phyloP scores from a whole-genome alignment of 116 monocot genomes.

The Papilionanthe hybrid region DNA sequence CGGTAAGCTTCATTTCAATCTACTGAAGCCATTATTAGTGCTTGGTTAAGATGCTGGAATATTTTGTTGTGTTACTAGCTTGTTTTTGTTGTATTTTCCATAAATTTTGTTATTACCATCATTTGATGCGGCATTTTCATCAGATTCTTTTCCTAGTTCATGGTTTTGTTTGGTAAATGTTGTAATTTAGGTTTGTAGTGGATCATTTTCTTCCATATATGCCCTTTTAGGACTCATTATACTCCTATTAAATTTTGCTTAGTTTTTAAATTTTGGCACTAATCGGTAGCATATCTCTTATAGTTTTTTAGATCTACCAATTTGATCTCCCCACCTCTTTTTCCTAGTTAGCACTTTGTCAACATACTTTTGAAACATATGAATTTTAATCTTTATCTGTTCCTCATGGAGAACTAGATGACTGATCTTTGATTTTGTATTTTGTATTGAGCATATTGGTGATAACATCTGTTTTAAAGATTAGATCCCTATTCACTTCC shows the following conservation, averaged over 20 bases:
- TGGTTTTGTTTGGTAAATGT: background rate
- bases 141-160: background rate
- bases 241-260: background rate
- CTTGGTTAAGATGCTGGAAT: background rate
- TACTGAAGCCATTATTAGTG: background rate
- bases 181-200: background rate
- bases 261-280: background rate
- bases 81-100: background rate
- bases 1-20: conserved; percentile 8
- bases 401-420: background rate
- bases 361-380: too few species aligned
- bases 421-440: background rate
- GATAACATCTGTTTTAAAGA: background rate
- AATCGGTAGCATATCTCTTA: background rate
- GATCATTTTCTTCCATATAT: background rate
- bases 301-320: background rate
- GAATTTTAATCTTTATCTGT: too few species aligned
- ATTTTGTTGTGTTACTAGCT: conserved; percentile 1
- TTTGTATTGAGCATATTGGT: background rate
- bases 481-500: background rate
- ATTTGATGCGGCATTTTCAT: background rate
- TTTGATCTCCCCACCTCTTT: background rate
- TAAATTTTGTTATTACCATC: background rate
- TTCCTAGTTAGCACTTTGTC: background rate
- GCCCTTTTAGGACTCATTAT: background rate